Evolutionary conservation across 129 eudicot genomes (phyloP).

Genomic region (Escallonia herrerae): DNA sequence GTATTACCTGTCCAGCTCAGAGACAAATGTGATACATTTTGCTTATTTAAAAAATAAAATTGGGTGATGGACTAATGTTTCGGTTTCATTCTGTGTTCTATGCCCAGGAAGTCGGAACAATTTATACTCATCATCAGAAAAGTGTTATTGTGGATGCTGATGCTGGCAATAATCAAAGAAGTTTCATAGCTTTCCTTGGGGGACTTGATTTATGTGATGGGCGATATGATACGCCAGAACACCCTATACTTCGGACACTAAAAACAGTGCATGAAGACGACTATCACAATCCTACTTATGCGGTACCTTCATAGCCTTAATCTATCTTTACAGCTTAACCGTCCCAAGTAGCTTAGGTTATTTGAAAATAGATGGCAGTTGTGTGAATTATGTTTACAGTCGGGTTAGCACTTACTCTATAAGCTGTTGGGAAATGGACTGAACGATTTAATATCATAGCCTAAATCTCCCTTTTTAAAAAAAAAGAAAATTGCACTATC

Average conservation of each 20-base stretch:
- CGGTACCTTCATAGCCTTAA: conserved; percentile 32
- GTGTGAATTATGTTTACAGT: too few relatives aligned
- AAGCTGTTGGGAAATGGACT: too few relatives aligned
- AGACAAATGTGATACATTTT: neutral
- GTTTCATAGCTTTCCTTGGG: conserved; percentile 69
- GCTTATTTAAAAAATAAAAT: neutral
- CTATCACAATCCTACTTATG: conserved; percentile 78
- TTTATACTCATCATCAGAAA: conserved; percentile 94
- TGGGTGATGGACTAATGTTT: neutral
- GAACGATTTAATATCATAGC: too few relatives aligned
- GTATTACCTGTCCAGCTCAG: neutral
- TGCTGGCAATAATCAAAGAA: conserved; percentile 75
- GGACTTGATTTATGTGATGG: conserved; percentile 96
- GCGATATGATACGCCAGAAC: conserved; percentile 83
- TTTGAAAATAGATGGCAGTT: too few relatives aligned
- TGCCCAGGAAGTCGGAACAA: conserved; percentile 80
- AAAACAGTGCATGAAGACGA: conserved; percentile 72
- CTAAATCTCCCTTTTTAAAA: too few relatives aligned
- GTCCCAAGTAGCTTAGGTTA: too few relatives aligned
- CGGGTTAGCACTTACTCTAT: too few relatives aligned
- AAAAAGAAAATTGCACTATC: too few relatives aligned
- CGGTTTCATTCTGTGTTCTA: neutral
- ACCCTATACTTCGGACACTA: conserved; percentile 66
- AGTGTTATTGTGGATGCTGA: conserved; percentile 93
- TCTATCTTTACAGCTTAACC: neutral